phyloP scores from a whole-genome alignment of 768 basidiomycete genomes.

The Boletus huronensis region DNA sequence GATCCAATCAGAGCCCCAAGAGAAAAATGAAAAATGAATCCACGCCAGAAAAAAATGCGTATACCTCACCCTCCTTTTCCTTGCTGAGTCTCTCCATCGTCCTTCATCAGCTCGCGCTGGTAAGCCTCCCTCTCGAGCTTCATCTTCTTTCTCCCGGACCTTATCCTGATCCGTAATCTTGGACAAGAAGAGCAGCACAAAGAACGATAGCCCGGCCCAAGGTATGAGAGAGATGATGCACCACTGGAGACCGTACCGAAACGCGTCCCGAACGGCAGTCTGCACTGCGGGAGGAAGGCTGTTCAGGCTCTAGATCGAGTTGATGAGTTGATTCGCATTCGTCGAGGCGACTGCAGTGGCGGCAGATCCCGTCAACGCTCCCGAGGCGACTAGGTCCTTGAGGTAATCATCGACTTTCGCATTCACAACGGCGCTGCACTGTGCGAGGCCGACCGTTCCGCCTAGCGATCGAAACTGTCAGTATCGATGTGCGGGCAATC shows the following conservation, averaged over 20 bases:
- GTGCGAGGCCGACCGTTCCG: not conserved
- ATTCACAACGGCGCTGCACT: not conserved
- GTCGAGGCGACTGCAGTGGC: not conserved
- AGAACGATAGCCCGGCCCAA: constrained; percentile 34
- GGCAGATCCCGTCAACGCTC: not conserved
- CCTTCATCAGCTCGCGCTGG: not conserved
- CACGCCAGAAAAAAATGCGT: not conserved
- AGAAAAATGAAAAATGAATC: not conserved
- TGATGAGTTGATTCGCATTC: not conserved
- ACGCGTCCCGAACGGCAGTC: not conserved
- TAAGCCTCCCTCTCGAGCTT: not conserved
- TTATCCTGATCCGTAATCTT: not conserved
- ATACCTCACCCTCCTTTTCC: not conserved
- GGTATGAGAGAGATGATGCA: constrained; percentile 41
- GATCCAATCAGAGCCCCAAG: no score
- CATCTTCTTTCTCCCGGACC: not conserved
- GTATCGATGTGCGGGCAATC: not conserved
- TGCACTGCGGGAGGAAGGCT: not conserved
- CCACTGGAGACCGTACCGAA: not conserved
- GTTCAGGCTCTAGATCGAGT: not conserved
- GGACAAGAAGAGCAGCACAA: constrained; percentile 5
- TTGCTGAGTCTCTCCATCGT: not conserved
- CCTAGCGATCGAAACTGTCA: not conserved
- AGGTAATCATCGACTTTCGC: not conserved
- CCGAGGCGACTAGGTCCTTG: not conserved